Evolutionary conservation across 2,329 filamentous ascomycete species (phyloP).

Genomic region (Alternaria metachromatica): DNA sequence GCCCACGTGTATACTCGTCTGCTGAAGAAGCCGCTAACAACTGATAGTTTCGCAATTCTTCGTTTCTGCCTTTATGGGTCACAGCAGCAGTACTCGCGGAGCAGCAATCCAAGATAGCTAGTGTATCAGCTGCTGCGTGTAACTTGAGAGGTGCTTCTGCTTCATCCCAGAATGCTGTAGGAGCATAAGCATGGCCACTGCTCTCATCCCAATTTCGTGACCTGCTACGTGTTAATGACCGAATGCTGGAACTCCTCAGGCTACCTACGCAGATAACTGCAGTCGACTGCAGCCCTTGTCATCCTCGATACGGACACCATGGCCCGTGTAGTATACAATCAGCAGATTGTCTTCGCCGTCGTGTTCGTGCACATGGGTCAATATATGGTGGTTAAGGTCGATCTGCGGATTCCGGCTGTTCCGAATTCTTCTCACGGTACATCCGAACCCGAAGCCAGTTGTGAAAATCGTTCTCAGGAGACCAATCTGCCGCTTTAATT

Average conservation of each 20-base stretch:
- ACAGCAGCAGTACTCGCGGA: conserved; percentile 31
- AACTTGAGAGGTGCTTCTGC: background rate
- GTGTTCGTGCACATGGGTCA: conserved; percentile 26
- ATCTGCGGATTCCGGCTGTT: background rate
- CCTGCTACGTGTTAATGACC: no score
- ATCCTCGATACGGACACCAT: conserved; percentile 18
- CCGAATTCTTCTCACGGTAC: conserved; percentile 11
- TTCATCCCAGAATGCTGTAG: no score
- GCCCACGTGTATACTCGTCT: background rate
- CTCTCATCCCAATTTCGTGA: no score
- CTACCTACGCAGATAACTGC: background rate
- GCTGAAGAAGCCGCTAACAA: conserved; percentile 8
- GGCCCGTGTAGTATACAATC: conserved; percentile 47
- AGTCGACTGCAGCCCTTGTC: background rate
- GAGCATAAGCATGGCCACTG: no score
- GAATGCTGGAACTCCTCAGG: no score
- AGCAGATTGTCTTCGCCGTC: conserved; percentile 34
- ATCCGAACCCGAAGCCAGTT: conserved; percentile 11
- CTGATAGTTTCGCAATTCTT: conserved; percentile 8
- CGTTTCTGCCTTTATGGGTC: conserved; percentile 12
- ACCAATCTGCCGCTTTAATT: conserved; percentile 5
- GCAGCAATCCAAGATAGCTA: conserved; percentile 43
- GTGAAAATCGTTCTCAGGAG: conserved; percentile 13
- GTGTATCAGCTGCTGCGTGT: conserved; percentile 22
- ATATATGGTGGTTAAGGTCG: background rate